Evolutionary conservation across 78 protist species (phyloP), one percentile per base, ranked within the genome.

Genomic region (Dictyostelium brefeldianum): DNA sequence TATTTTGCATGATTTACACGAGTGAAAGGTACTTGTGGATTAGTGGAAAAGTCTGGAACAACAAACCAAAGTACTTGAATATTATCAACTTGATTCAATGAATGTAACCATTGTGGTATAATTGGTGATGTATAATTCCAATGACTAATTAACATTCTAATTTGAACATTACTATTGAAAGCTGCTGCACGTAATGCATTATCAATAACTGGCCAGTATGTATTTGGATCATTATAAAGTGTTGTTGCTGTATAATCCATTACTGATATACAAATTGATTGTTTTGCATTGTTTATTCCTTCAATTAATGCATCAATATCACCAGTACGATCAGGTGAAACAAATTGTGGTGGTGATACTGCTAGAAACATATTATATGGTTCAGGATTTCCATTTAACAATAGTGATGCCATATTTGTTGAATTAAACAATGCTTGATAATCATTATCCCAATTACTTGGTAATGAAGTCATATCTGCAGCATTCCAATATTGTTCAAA

Each of bases 1-100:
- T 70, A 97, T 73, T 97, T 97, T 31, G 98, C 97, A 69, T 97
- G 98, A 51, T 96, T 95, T 22, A 97, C 98, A 29, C 98, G 73
- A 8, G 98, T 89, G 89, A 67, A 96, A 7, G 97, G 97, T 0
- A 90, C 77, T 82, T 75, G 90, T 20, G 78, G 89, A 22, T 70
- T 48, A 2, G 69, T 18, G 25, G 80, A 56, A 8, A 85, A n/a
- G 43, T 93, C 85, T 3, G 98, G 97, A 9, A 95, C 83, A 10
- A 46, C 65, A 81, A 95, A 97, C 92, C 92, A 81, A 9, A 81
- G 5, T 20, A 97, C 97, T n/a, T 75, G 71, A 54, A 96, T 91
- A 22, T 80, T 89, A 46, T 43, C 50, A 43, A 95, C 64, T 18
- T 31, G 43, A 51, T 90, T 46, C 80, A 96, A 75, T 36, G 97